Conservation (phyloP, 768 basidiomycete species). For the Termitomyces sp. region DNA sequence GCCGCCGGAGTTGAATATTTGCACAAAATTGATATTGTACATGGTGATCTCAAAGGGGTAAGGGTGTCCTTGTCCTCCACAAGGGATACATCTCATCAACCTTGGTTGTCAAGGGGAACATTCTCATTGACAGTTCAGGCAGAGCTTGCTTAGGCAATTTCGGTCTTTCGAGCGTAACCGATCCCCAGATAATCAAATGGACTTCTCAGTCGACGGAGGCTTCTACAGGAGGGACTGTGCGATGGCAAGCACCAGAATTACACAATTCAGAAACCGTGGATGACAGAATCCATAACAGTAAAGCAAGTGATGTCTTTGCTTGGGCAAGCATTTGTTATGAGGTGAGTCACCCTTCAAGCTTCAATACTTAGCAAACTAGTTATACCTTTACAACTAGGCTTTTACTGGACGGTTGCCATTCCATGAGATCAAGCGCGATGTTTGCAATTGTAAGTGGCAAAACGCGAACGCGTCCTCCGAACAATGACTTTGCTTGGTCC, state of each 20-base stretch:
- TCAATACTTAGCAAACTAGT: background rate
- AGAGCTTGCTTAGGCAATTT: too few relatives aligned
- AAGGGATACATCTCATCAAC: background rate
- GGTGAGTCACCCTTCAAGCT: too few relatives aligned
- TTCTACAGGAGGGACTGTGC: too few relatives aligned
- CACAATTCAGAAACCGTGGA: too few relatives aligned
- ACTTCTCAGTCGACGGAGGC: conserved; percentile 9
- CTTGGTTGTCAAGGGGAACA: conserved; percentile 2
- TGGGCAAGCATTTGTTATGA: too few relatives aligned
- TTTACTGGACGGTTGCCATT: too few relatives aligned
- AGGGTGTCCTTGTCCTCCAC: background rate
- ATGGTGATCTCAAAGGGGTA: conserved; percentile 30
- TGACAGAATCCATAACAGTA: conserved; percentile 7
- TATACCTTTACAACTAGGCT: background rate
- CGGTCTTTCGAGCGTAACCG: too few relatives aligned
- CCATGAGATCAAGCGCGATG: too few relatives aligned
- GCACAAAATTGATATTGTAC: conserved; percentile 22
- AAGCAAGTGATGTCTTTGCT: conserved; percentile 10
- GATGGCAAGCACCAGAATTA: too few relatives aligned
- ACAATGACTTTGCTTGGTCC: background rate
- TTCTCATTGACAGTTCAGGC: too few relatives aligned
- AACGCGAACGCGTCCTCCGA: background rate
- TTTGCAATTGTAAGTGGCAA: background rate
- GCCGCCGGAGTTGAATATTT: too few relatives aligned
- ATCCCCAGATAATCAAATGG: too few relatives aligned